These are phyloP conservation scores for Suillus bovinus DNA, from an alignment of 768 basidiomycete genomes.

Conservation along the genomic window DNA sequence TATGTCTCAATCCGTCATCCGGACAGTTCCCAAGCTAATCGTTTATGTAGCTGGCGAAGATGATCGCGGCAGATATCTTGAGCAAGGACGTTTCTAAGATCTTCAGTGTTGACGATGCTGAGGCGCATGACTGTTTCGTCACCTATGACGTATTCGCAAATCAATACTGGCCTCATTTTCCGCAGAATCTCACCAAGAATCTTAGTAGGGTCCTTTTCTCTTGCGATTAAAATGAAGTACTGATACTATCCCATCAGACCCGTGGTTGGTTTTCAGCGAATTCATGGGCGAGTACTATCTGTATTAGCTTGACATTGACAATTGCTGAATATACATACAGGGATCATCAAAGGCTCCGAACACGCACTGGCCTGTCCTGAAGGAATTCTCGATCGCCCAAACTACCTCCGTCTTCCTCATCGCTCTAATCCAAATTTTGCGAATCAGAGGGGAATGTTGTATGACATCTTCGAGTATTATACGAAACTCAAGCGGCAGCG, in stretches of 20 bases:
- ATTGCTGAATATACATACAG: conserved; percentile 21
- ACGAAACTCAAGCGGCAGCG: conserved; percentile 41
- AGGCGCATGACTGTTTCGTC: conserved; percentile 30
- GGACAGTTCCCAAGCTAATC: not conserved
- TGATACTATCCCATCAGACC: conserved; percentile 40
- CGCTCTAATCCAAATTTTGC: conserved; percentile 58
- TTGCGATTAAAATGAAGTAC: not conserved
- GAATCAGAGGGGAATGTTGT: conserved; percentile 46
- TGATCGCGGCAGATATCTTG: too few relatives aligned
- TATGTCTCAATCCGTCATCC: conserved; percentile 24
- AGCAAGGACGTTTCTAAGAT: too few relatives aligned
- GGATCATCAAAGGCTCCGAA: conserved; percentile 70
- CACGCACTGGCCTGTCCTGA: conserved; percentile 36
- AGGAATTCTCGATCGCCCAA: conserved; percentile 41
- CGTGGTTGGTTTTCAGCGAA: conserved; percentile 62
- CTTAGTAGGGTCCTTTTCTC: conserved; percentile 41
- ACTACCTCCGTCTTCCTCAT: conserved; percentile 50
- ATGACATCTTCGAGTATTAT: conserved; percentile 56
- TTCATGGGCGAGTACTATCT: conserved; percentile 50
- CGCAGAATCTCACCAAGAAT: conserved; percentile 48
- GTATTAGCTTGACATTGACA: not conserved
- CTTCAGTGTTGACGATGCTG: conserved; percentile 12
- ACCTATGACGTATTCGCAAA: conserved; percentile 48
- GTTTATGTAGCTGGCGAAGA: too few relatives aligned
- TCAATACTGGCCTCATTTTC: conserved; percentile 61